Evolutionary conservation across 768 basidiomycete species (phyloP).

Genomic region (Pholiota molesta): DNA sequence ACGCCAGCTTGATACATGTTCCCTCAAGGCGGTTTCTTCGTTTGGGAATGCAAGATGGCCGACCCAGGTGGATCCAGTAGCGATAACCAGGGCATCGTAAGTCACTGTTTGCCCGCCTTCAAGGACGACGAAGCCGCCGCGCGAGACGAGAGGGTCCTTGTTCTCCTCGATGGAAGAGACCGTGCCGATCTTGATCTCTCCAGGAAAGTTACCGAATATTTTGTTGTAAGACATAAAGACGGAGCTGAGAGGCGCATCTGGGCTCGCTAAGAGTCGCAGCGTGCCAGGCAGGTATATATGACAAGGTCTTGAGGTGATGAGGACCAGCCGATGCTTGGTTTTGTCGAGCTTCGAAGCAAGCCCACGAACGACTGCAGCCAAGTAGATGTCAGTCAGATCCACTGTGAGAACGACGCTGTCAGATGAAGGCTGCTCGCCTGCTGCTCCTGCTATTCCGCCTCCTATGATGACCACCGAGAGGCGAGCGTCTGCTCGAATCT

Average conservation of each 20-base stretch:
- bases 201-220: conserved; percentile 53
- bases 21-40: conserved; percentile 16
- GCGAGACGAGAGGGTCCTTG: conserved; percentile 22
- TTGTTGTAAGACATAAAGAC: conserved; percentile 57
- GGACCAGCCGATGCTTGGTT: conserved; percentile 49
- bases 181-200: conserved; percentile 43
- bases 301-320: conserved; percentile 56
- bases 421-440: conserved; percentile 12
- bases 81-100: conserved; percentile 60
- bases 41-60: conserved; percentile 50
- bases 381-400: not conserved
- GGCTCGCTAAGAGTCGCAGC: conserved; percentile 54
- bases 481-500: not conserved
- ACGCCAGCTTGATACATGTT: conserved; percentile 22
- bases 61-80: conserved; percentile 57
- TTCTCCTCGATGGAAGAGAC: conserved; percentile 36
- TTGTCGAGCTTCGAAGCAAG: conserved; percentile 55
- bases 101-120: conserved; percentile 47
- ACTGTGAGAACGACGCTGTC: conserved; percentile 4
- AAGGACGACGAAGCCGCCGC: conserved; percentile 52
- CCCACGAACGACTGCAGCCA: conserved; percentile 37
- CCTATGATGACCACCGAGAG: conserved; percentile 22
- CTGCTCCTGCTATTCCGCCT: conserved; percentile 24
- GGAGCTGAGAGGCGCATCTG: conserved; percentile 43
- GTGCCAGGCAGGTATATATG: conserved; percentile 49